phyloP scores from a whole-genome alignment of 176 grass and related monocot species.

The Aegilops longissima region DNA sequence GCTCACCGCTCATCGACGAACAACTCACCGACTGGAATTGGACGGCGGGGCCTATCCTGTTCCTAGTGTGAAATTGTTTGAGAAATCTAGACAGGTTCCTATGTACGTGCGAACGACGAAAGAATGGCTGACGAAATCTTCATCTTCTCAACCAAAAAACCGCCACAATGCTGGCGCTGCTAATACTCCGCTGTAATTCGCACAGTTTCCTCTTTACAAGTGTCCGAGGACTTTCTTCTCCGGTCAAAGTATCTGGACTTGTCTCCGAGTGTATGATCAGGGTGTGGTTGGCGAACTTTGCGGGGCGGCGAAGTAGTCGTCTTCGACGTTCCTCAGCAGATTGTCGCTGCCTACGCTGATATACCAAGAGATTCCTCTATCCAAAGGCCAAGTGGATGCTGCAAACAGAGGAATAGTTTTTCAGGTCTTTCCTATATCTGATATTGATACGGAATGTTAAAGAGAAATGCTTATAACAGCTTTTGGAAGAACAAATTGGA shows the following conservation, averaged over 20 bases:
- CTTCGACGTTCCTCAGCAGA: conserved; percentile 78
- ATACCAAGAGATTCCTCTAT: conserved; percentile 88
- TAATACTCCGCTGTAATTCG: not conserved
- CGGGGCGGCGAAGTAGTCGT: conserved; percentile 75
- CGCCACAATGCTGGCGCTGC: conserved; percentile 34
- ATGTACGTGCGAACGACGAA: conserved; percentile 41
- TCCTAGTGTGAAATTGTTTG: not conserved
- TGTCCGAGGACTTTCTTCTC: not conserved
- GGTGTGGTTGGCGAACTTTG: conserved; percentile 43
- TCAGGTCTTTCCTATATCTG: not conserved
- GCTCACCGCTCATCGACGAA: not conserved
- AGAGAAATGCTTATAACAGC: not conserved
- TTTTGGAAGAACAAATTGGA: not conserved
- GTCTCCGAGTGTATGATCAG: conserved; percentile 20
- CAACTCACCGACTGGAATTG: not conserved
- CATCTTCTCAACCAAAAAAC: conserved; percentile 49
- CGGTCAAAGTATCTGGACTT: not conserved
- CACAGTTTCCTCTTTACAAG: not conserved
- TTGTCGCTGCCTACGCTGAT: conserved; percentile 74
- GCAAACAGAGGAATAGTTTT: conserved; percentile 10
- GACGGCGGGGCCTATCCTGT: not conserved
- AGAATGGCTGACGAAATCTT: conserved; percentile 34
- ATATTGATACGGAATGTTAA: not conserved
- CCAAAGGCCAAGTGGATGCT: conserved; percentile 54
- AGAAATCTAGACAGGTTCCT: conserved; percentile 40